Base-by-base conservation (phyloP, 768 basidiomycete genomes). In the Glaciozyma antarctica region DNA sequence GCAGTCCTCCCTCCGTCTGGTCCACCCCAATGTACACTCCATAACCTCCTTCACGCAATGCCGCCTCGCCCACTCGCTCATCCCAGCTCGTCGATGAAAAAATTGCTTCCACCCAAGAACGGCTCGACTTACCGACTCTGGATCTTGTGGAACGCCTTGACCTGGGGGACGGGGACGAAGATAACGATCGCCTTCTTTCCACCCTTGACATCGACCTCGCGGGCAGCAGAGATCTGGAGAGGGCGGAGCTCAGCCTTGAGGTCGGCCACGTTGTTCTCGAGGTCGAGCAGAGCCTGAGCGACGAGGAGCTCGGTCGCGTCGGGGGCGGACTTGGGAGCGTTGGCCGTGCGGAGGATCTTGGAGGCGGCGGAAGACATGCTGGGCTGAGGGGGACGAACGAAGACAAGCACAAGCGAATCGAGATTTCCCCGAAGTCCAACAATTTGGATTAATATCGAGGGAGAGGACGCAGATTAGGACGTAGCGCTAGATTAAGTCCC, bases 141-240 rank as follows among this genome's bases (percentile, higher is more conserved):
- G 74, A 98, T 82, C 80, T 94, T 98, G 81, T 87, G 90, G 87
- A 93, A 99, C 21, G 93, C 94, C 82, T 97, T 97, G 79, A 94
- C 78, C 80, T 93, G 90, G 71, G 94, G 92, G 58, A 94, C 87
- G 63, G 95, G 95, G 55, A 98, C 93, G 76, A 99, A 99, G 78
- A 99, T 81, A 69, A 99, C 90, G 75, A 99, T 93, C 60, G 95
- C 95, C 83, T 98, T 99, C 82, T 95, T 97, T 76, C 95, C 95
- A 69, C 94, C 95, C 75, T 92, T 90, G 74, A 98, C 93, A 77
- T 99, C 95, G 72, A 99, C 88, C 80, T 99, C 95, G 76, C 92
- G 92, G 71, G 95, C 95, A 70, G 93, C 90, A 72, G 91, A 94
- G 80, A 99, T 97, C 77, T 97, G 92, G 72, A 99, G 85, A 66